phyloP scores from a whole-genome alignment of 2,329 filamentous ascomycete genomes.

The Epichloe baconii region DNA sequence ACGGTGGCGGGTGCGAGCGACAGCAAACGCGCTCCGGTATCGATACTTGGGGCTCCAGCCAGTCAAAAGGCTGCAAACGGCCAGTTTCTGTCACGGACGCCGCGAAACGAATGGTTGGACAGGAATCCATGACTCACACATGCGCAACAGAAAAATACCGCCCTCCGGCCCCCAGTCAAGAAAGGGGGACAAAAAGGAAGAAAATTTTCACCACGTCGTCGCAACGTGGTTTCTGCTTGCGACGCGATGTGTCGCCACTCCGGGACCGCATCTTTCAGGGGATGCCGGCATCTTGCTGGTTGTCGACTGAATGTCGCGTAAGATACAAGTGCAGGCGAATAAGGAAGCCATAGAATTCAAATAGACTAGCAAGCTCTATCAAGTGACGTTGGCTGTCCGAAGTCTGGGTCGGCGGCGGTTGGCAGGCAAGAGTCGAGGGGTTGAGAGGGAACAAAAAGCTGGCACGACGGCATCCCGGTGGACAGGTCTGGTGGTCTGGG shows the following conservation, averaged over 20 bases:
- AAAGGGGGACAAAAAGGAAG: not conserved
- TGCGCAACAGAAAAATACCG: conserved; percentile 3
- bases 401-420: too few relatives aligned
- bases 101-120: conserved; percentile 13
- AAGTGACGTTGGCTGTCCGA: too few relatives aligned
- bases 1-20: not conserved
- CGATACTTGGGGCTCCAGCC: conserved; percentile 15
- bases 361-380: too few relatives aligned
- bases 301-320: too few relatives aligned
- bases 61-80: conserved; percentile 20
- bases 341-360: too few relatives aligned
- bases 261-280: not conserved
- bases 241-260: conserved; percentile 7
- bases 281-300: not conserved
- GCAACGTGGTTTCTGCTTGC: conserved; percentile 6
- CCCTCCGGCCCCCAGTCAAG: not conserved
- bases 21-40: conserved; percentile 3
- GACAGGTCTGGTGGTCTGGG: not conserved
- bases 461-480: not conserved
- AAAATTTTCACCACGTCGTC: conserved; percentile 9
- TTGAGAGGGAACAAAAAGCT: not conserved
- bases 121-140: conserved; percentile 17
- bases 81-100: conserved; percentile 15
- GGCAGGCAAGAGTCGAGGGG: not conserved
- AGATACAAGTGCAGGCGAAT: too few relatives aligned